A percentile compares a stretch with the other conserved stretches of the same genome.
Evolutionary conservation across 2,329 filamentous ascomycete genomes (phyloP).

Genomic region (Hymenoscyphus scutula): DNA sequence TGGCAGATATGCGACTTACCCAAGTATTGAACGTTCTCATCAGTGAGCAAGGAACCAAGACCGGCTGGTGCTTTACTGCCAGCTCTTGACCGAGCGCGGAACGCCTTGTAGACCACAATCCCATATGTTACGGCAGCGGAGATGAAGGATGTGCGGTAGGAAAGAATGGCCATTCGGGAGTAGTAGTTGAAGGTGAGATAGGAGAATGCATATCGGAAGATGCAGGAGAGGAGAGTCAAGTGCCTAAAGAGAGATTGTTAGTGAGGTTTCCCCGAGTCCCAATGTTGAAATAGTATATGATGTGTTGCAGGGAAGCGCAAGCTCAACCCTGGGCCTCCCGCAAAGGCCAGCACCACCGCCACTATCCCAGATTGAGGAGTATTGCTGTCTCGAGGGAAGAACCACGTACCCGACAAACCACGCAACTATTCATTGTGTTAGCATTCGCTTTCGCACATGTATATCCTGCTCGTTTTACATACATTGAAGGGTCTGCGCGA

Average conservation of each 20-base stretch:
- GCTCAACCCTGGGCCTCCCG: conserved; percentile 14
- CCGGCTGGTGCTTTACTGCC: conserved; percentile 56
- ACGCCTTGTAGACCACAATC: conserved; percentile 98
- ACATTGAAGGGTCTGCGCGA: conserved; percentile 93
- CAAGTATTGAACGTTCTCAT: conserved; percentile 98
- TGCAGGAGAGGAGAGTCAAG: conserved; percentile 77
- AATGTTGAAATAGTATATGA: conserved; percentile 13
- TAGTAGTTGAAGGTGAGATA: conserved; percentile 89
- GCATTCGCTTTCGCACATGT: conserved; percentile 19
- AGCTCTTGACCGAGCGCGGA: conserved; percentile 77
- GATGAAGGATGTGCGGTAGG: conserved; percentile 87
- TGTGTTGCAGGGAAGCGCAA: conserved; percentile 20
- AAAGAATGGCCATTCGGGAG: conserved; percentile 71
- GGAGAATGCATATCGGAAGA: conserved; percentile 78
- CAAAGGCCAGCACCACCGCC: conserved; percentile 9
- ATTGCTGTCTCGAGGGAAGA: conserved; percentile 5
- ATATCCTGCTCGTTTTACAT: conserved; percentile 44
- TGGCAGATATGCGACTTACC: conserved; percentile 54
- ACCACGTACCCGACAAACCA: conserved; percentile 75
- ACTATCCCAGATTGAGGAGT: conserved; percentile 8
- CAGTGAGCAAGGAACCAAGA: conserved; percentile 65
- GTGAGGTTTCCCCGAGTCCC: neutral
- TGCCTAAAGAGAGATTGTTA: conserved; percentile 57
- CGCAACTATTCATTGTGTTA: conserved; percentile 52
- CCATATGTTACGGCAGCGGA: conserved; percentile 91